A percentile compares a stretch with the other conserved stretches of the same genome.
Evolutionary conservation across 768 basidiomycete species (phyloP).

Genomic region (Suillus subalutaceus): DNA sequence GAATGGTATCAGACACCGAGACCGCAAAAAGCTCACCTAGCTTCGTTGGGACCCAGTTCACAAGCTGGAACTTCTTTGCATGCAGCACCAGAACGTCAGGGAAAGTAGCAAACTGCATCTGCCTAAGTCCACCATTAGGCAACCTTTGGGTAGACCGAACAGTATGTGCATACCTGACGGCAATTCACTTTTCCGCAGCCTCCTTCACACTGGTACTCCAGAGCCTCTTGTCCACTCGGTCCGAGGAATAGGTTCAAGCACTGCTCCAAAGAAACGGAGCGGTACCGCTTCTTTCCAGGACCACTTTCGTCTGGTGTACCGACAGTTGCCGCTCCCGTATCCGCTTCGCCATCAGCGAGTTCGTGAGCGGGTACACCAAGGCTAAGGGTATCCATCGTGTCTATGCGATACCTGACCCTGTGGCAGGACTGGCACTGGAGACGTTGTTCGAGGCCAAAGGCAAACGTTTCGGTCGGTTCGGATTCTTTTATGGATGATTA

Average conservation of each 20-base stretch:
- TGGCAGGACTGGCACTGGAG: constrained; percentile 80
- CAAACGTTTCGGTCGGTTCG: constrained; percentile 79
- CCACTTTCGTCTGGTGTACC: constrained; percentile 3
- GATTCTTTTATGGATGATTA: constrained; percentile 11
- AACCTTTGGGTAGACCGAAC: background rate
- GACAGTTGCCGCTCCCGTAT: constrained; percentile 14
- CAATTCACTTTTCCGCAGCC: constrained; percentile 72
- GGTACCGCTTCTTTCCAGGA: constrained; percentile 57
- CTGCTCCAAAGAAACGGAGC: constrained; percentile 57
- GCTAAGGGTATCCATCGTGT: constrained; percentile 76
- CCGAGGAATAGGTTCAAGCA: constrained; percentile 60
- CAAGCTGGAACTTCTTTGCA: constrained; percentile 91
- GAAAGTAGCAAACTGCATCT: constrained; percentile 79
- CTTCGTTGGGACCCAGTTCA: constrained; percentile 97
- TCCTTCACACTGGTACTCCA: constrained; percentile 81
- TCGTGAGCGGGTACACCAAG: constrained; percentile 73
- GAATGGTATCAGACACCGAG: background rate
- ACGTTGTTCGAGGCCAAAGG: constrained; percentile 84
- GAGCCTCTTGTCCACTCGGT: constrained; percentile 53
- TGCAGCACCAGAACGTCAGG: constrained; percentile 89
- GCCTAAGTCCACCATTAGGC: constrained; percentile 44
- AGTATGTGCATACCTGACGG: constrained; percentile 34
- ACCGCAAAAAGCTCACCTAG: constrained; percentile 60
- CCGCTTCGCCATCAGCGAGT: constrained; percentile 12
- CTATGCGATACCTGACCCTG: constrained; percentile 81